A percentile compares a stretch with the other conserved stretches of the same genome.
Conservation (phyloP, 176 grass and related monocot species). For the Elymus sibiricus region DNA sequence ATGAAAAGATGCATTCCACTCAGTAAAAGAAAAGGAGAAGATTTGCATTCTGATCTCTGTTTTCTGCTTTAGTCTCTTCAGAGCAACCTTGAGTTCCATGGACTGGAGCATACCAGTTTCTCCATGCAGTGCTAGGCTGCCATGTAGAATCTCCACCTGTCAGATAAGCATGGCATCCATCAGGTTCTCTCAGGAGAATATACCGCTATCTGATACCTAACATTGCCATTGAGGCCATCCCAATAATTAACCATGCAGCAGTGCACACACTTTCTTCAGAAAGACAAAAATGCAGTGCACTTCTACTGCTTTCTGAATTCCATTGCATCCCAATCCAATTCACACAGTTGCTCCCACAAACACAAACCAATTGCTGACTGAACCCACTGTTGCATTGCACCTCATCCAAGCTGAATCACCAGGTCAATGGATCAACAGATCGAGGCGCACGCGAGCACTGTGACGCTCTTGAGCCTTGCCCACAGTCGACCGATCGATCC, state of each 20-base stretch:
- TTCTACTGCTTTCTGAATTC: neutral
- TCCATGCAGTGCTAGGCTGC: neutral
- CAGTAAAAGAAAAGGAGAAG: neutral
- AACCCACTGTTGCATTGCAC: neutral
- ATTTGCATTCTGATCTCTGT: neutral
- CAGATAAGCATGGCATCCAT: conserved; percentile 29
- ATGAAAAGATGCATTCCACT: neutral
- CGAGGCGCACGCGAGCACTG: neutral
- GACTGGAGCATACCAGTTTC: neutral
- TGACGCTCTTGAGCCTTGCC: neutral
- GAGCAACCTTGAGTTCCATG: neutral
- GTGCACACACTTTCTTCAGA: conserved; percentile 11
- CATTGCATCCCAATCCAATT: conserved; percentile 30
- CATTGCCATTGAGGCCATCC: conserved; percentile 24
- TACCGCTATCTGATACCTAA: conserved; percentile 35
- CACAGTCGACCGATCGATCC: neutral
- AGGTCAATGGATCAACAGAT: conserved; percentile 19
- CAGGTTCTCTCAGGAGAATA: conserved; percentile 4
- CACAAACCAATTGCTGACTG: neutral
- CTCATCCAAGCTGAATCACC: conserved; percentile 26
- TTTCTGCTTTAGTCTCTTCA: conserved; percentile 3
- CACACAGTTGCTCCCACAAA: conserved; percentile 22
- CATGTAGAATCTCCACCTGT: neutral
- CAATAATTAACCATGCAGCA: conserved; percentile 15
- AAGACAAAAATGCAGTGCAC: neutral